phyloP scores from a whole-genome alignment of 2,329 filamentous ascomycete species.

The Cercospora sojina region DNA sequence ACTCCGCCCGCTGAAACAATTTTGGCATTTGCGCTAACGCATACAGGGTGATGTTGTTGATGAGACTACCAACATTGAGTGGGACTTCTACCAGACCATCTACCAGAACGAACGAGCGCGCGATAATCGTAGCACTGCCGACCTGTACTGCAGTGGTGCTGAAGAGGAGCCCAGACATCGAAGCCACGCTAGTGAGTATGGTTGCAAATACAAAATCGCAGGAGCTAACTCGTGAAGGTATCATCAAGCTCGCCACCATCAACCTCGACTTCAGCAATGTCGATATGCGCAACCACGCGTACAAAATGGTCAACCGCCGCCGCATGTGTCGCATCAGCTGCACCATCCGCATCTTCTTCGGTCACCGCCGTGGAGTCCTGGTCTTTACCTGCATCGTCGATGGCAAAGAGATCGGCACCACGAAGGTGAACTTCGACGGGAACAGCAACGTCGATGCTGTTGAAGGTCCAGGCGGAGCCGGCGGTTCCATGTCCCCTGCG shows the following conservation, averaged over 20 bases:
- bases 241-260: constrained; percentile 12
- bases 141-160: constrained; percentile 6
- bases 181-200: not conserved
- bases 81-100: not conserved
- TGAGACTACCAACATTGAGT: constrained; percentile 11
- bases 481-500: not conserved
- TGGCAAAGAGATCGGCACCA: constrained; percentile 8
- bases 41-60: constrained; percentile 20
- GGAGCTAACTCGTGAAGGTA: not conserved
- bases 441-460: not conserved
- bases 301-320: not conserved
- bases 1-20: not conserved
- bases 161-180: constrained; percentile 12
- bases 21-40: not conserved
- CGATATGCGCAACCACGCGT: not conserved
- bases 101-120: not conserved
- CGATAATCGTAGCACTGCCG: not conserved
- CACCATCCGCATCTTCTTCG: constrained; percentile 7
- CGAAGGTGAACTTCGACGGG: constrained; percentile 8
- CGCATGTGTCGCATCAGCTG: not conserved
- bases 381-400: constrained; percentile 3
- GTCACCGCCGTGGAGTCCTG: constrained; percentile 13
- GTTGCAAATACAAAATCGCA: no score
- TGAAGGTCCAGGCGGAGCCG: not conserved
- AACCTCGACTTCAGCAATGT: constrained; percentile 4